Evolutionary conservation across 2,329 filamentous ascomycete species (phyloP).

Genomic region (Alternaria metachromatica): DNA sequence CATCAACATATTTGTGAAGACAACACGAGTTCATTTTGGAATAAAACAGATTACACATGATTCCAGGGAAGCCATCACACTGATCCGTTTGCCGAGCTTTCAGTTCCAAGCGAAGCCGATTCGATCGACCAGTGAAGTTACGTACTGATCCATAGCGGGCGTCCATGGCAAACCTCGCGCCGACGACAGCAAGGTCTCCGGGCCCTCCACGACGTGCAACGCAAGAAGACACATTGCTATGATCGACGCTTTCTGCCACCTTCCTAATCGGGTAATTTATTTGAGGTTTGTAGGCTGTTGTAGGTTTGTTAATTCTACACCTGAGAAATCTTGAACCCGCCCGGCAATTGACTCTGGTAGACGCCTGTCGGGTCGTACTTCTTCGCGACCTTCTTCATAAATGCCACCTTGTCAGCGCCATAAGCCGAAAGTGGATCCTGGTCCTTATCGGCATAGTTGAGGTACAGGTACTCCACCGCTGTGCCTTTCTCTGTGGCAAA

Average conservation of each 20-base stretch:
- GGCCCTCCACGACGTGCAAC: not conserved
- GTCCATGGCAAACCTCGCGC: not conserved
- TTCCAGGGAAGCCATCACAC: not conserved
- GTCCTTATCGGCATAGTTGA: slow-evolving; percentile 46
- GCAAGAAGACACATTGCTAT: not conserved
- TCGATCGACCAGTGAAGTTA: not conserved
- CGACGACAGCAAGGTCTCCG: not conserved
- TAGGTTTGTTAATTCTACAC: not conserved
- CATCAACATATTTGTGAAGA: too few species aligned
- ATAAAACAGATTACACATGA: too few species aligned
- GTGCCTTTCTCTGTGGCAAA: slow-evolving; percentile 10
- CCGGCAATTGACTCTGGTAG: slow-evolving; percentile 50
- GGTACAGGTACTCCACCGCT: slow-evolving; percentile 24
- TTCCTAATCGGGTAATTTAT: not conserved
- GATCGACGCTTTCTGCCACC: not conserved
- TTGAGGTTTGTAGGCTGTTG: not conserved
- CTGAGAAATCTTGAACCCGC: slow-evolving; percentile 50
- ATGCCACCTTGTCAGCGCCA: slow-evolving; percentile 44
- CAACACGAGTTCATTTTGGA: too few species aligned
- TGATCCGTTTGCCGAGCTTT: not conserved
- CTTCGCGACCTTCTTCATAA: slow-evolving; percentile 39
- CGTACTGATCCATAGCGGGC: too few species aligned
- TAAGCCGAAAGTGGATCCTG: slow-evolving; percentile 51
- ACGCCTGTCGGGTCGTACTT: slow-evolving; percentile 51
- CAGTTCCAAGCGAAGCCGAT: not conserved